These are phyloP conservation scores for Candida insectalens DNA, from an alignment of 805 yeast genomes.

Conservation along the genomic window DNA sequence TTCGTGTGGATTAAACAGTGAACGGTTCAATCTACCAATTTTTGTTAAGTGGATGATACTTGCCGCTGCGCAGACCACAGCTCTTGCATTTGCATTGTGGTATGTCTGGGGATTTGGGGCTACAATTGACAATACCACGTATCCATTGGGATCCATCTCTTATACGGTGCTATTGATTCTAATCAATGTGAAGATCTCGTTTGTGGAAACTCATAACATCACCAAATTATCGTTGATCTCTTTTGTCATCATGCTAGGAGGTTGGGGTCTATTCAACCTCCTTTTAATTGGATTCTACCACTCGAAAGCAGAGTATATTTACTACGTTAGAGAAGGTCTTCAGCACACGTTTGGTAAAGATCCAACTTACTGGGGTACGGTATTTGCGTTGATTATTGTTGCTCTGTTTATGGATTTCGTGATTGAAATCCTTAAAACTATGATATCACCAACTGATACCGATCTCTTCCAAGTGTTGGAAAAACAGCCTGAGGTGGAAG, in stretches of 20 bases:
- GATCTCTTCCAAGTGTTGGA: conserved; percentile 76
- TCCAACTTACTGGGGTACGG: conserved; percentile 77
- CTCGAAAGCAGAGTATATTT: conserved; percentile 44
- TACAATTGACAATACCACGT: conserved; percentile 61
- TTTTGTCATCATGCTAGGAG: conserved; percentile 62
- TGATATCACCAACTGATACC: conserved; percentile 60
- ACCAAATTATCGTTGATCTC: conserved; percentile 62
- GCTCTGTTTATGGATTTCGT: conserved; percentile 62
- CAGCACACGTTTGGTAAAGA: conserved; percentile 69
- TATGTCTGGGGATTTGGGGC: conserved; percentile 65
- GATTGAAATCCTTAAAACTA: conserved; percentile 43
- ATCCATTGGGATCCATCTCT: conserved; percentile 71
- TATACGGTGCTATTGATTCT: conserved; percentile 65
- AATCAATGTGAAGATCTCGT: conserved; percentile 69
- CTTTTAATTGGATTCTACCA: conserved; percentile 62
- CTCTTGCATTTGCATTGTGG: conserved; percentile 59
- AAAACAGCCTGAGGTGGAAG: conserved; percentile 54
- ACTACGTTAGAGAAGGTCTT: conserved; percentile 64
- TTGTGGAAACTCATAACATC: conserved; percentile 71
- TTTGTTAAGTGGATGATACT: conserved; percentile 72
- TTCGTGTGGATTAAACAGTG: conserved; percentile 60
- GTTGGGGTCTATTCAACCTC: conserved; percentile 81
- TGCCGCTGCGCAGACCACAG: conserved; percentile 64
- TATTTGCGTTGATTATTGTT: conserved; percentile 44
- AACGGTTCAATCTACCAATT: conserved; percentile 60